Base-by-base conservation (phyloP, 257 asterid species). In the Parsonsia alboflavescens region DNA sequence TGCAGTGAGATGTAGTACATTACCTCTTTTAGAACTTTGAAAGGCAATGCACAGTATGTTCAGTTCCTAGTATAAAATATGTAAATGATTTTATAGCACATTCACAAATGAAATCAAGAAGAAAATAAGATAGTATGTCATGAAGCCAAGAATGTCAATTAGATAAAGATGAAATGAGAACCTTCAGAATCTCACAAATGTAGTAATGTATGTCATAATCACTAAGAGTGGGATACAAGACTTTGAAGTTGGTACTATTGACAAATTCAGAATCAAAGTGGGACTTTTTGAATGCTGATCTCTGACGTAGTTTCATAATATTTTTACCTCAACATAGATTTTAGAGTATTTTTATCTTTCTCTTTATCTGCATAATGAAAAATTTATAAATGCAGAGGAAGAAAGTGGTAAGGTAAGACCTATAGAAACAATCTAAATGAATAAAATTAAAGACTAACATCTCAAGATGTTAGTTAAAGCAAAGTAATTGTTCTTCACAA, bases 161-260 rank as follows among this genome's bases (percentile, higher is more conserved):
- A 28, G 19, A 42, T 28, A n/a, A 56, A 54, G 58, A 57, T 19
- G 22, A 57, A 68, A 57, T 33, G 58, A 54, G 28, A 46, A 78
- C 81, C 81, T 78, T 78, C 71, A 78, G 81, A 65, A 78, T 77
- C 70, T 78, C 81, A 65, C 73, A 78, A 30, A 78, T 78, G 56
- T 78, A 78, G 74, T 78, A 78, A 57, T 77, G 77, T 56, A 78
- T 78, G 61, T 78, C 81, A 78, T 78, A 78, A 73, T 78, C 81
- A 12, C 74, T 67, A 56, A 78, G 74, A 2, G 81, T 78, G 16
- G 81, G 81, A 74, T 78, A 78, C 62, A 78, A 58, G 73, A 72
- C 71, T 73, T 78, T 78, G 70, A 78, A 78, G 70, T 78, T 77
- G 28, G 77, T 78, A 68, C 77, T 78, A 70, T 78, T 78, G 48